phyloP scores from a whole-genome alignment of 2,329 filamentous ascomycete species.

The Onygena corvina region DNA sequence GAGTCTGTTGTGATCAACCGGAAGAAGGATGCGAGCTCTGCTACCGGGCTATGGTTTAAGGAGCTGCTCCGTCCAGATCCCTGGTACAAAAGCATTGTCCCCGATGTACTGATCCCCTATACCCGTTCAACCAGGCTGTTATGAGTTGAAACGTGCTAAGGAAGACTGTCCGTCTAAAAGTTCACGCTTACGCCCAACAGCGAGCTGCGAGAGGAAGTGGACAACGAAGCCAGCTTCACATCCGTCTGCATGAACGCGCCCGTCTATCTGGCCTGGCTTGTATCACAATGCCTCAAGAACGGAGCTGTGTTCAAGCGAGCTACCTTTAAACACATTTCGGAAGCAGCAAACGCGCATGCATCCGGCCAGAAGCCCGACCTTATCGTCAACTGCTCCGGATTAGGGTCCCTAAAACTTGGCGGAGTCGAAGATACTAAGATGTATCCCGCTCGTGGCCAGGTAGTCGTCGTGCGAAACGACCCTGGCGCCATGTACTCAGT shows the following conservation, averaged over 20 bases:
- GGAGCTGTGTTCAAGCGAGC: constrained; percentile 57
- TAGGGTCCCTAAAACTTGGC: constrained; percentile 62
- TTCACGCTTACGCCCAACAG: constrained; percentile 48
- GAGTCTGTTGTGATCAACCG: constrained; percentile 47
- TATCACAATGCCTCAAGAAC: constrained; percentile 63
- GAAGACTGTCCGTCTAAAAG: constrained; percentile 23
- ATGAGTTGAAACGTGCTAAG: not conserved
- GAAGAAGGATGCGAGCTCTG: constrained; percentile 48
- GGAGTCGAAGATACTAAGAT: constrained; percentile 67
- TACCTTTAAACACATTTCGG: constrained; percentile 55
- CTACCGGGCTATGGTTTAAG: constrained; percentile 49
- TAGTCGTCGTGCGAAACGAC: constrained; percentile 71
- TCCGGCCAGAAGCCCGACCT: constrained; percentile 49
- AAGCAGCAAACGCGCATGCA: constrained; percentile 53
- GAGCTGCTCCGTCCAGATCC: constrained; percentile 55
- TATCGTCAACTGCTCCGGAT: constrained; percentile 73
- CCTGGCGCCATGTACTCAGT: constrained; percentile 55
- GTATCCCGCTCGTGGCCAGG: constrained; percentile 68
- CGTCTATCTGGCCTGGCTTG: constrained; percentile 75
- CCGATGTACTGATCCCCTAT: constrained; percentile 43
- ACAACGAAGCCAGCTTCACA: constrained; percentile 63
- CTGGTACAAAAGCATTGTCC: constrained; percentile 61
- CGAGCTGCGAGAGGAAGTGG: constrained; percentile 52
- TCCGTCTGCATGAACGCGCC: constrained; percentile 87
- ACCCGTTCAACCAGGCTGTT: not conserved